Evolutionary conservation across 352 stramenopile species (phyloP).

Genomic region (Lagenidium sp.): DNA sequence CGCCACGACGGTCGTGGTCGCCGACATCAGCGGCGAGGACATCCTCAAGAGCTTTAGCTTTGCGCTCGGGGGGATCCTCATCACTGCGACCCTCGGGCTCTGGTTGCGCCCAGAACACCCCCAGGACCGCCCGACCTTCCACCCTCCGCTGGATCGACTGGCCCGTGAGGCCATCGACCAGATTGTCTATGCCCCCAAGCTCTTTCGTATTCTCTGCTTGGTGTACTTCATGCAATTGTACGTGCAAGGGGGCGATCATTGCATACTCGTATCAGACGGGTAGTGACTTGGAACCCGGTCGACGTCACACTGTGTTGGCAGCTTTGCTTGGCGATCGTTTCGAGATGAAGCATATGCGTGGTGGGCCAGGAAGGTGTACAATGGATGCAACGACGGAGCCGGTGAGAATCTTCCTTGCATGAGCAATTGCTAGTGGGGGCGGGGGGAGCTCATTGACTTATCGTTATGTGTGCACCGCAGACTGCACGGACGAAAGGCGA

Average conservation of each 20-base stretch:
- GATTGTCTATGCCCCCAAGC: constrained; percentile 45
- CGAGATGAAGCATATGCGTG: constrained; percentile 64
- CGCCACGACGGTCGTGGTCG: constrained; percentile 59
- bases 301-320: constrained; percentile 10
- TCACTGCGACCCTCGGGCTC: constrained; percentile 38
- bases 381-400: constrained; percentile 41
- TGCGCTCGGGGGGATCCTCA: constrained; percentile 35
- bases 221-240: constrained; percentile 67
- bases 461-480: too few species aligned
- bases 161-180: constrained; percentile 48
- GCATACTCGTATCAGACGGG: too few species aligned
- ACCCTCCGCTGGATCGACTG: constrained; percentile 41
- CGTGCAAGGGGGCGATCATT: constrained; percentile 1
- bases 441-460: too few species aligned
- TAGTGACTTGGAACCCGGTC: too few species aligned
- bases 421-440: too few species aligned
- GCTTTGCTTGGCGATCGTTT: constrained; percentile 68
- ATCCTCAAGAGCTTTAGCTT: constrained; percentile 59
- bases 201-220: constrained; percentile 61
- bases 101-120: constrained; percentile 52
- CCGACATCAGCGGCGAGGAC: constrained; percentile 50
- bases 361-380: constrained; percentile 65
- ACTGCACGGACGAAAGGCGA: constrained; percentile 22
- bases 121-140: constrained; percentile 39
- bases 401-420: too few species aligned